Conservation (phyloP, 805 yeast genomes). For the Suhomyces faveliae region DNA sequence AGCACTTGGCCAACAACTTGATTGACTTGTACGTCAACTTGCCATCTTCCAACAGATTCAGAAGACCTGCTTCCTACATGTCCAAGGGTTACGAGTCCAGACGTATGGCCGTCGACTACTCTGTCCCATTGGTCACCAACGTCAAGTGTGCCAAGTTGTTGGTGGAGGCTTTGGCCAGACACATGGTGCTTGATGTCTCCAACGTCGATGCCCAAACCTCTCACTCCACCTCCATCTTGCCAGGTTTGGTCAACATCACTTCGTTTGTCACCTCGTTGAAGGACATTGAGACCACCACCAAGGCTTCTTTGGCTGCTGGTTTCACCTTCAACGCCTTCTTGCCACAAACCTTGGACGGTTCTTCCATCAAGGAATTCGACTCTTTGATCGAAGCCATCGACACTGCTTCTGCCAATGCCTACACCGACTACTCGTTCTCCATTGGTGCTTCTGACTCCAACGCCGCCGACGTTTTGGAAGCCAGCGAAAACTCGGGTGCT, state of each 20-base stretch:
- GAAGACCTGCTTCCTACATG: constrained; percentile 98
- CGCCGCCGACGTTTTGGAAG: constrained; percentile 57
- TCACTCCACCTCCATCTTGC: constrained; percentile 75
- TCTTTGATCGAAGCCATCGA: constrained; percentile 66
- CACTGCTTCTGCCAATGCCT: constrained; percentile 56
- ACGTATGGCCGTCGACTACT: constrained; percentile 99
- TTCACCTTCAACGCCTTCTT: constrained; percentile 81
- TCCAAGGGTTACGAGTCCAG: constrained; percentile 97
- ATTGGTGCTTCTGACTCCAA: constrained; percentile 80
- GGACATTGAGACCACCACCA: constrained; percentile 67
- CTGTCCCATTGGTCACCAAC: constrained; percentile 95
- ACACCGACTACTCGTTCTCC: constrained; percentile 78
- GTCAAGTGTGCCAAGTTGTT: constrained; percentile 95
- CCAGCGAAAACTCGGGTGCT: constrained; percentile 68
- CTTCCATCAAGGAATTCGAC: constrained; percentile 61
- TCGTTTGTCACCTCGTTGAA: constrained; percentile 72
- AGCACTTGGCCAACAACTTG: constrained; percentile 93
- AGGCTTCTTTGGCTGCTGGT: constrained; percentile 76
- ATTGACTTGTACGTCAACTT: constrained; percentile 94
- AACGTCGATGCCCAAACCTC: constrained; percentile 88
- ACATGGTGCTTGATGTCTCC: constrained; percentile 62
- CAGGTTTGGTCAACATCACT: constrained; percentile 83
- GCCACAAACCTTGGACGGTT: constrained; percentile 67
- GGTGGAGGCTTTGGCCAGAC: constrained; percentile 88
- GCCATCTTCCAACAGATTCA: constrained; percentile 95